These are phyloP conservation scores for Colletotrichum sp. DNA, from an alignment of 2,329 filamentous ascomycete genomes.

Conservation along the genomic window DNA sequence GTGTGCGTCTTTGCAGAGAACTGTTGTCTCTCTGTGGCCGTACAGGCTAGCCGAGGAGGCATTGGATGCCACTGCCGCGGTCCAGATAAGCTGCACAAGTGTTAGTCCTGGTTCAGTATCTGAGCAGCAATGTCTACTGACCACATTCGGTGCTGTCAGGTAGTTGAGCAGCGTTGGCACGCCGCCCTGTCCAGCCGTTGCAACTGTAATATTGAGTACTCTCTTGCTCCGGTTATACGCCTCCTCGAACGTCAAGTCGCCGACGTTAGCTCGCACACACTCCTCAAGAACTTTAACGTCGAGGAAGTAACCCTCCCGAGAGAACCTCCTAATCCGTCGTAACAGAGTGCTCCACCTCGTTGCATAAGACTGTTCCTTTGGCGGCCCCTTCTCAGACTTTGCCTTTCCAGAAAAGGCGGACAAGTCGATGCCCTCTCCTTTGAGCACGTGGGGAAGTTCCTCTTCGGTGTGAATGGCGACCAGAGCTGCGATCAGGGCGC, in stretches of 20 bases:
- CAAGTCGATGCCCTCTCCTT: conserved; percentile 81
- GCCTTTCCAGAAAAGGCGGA: conserved; percentile 67
- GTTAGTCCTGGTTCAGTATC: conserved; percentile 3
- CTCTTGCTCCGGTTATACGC: conserved; percentile 86
- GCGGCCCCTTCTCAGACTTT: conserved; percentile 32
- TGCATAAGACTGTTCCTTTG: conserved; percentile 40
- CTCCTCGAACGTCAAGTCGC: conserved; percentile 91
- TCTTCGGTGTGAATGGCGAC: conserved; percentile 88
- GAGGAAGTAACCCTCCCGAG: conserved; percentile 80
- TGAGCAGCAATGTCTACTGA: conserved; percentile 49
- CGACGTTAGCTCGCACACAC: conserved; percentile 83
- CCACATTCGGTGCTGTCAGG: conserved; percentile 89
- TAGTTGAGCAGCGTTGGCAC: conserved; percentile 90
- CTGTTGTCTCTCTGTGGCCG: conserved; percentile 63
- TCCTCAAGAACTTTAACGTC: conserved; percentile 83
- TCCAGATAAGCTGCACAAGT: conserved; percentile 68
- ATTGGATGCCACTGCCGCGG: conserved; percentile 78
- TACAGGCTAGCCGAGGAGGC: conserved; percentile 69
- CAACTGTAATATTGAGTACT: conserved; percentile 90
- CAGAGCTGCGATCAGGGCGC: conserved; percentile 86
- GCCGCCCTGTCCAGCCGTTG: conserved; percentile 74
- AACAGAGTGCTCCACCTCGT: conserved; percentile 63
- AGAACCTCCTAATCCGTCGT: conserved; percentile 72
- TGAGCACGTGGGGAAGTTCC: conserved; percentile 78
- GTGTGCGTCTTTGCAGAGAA: conserved; percentile 79